phyloP scores from a whole-genome alignment of 2,329 filamentous ascomycete genomes.

The Didymella sp. region DNA sequence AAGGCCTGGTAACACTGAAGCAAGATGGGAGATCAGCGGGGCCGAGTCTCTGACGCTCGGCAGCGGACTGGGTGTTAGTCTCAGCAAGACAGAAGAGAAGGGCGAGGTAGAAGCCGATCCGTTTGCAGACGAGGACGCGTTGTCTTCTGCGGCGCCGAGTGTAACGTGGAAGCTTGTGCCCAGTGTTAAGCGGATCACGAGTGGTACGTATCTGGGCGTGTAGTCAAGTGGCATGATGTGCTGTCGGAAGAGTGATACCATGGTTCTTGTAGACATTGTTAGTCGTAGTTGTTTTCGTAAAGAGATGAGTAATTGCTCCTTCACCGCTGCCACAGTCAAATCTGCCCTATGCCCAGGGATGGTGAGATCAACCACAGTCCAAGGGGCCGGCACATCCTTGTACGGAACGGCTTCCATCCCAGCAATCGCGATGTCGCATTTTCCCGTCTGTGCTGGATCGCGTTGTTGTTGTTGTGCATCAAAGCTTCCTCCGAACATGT shows the following conservation, averaged over 20 bases:
- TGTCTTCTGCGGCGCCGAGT: conserved; percentile 30
- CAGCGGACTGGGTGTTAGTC: conserved; percentile 68
- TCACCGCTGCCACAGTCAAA: not conserved
- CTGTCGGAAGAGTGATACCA: not conserved
- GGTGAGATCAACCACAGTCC: too few relatives aligned
- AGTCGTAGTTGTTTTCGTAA: not conserved
- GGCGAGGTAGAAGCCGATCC: conserved; percentile 64
- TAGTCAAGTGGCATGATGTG: conserved; percentile 10
- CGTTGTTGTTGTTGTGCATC: not conserved
- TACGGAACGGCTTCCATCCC: not conserved
- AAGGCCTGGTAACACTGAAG: conserved; percentile 79
- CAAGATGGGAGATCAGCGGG: conserved; percentile 74
- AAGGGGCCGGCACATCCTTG: not conserved
- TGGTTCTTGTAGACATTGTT: conserved; percentile 5
- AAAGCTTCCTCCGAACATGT: not conserved
- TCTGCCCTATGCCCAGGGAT: too few relatives aligned
- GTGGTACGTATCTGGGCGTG: conserved; percentile 48
- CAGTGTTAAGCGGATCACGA: conserved; percentile 48
- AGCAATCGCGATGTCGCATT: not conserved
- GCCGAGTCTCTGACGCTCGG: conserved; percentile 58
- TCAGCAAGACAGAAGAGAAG: conserved; percentile 52
- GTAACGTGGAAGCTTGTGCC: conserved; percentile 44
- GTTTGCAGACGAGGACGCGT: conserved; percentile 68
- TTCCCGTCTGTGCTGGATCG: not conserved
- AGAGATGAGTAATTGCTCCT: not conserved